These are phyloP conservation scores for Pilobolus umbonatus DNA, from an alignment of 192 early-diverging fungal genomes.

Conservation along the genomic window DNA sequence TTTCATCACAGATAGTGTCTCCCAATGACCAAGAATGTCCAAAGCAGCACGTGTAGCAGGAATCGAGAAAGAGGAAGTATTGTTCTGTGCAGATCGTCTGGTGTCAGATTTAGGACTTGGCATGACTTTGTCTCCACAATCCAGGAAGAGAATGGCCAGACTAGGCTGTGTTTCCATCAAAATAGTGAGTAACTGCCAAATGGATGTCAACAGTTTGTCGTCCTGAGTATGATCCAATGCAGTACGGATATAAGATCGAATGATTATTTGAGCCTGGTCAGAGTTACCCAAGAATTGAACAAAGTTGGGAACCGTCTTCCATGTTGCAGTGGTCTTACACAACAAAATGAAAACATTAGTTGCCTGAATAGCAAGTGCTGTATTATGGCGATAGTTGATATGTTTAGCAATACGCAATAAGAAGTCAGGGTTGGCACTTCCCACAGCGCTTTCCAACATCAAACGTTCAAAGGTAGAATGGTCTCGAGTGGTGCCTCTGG, in stretches of 20 bases:
- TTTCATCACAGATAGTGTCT: conserved; percentile 23
- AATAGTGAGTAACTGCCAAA: conserved; percentile 45
- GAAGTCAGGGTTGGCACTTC: conserved; percentile 32
- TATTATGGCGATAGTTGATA: conserved; percentile 32
- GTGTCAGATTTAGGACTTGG: conserved; percentile 33
- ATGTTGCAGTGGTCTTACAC: conserved; percentile 29
- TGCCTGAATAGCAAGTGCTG: conserved; percentile 30
- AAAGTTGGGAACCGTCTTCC: conserved; percentile 39
- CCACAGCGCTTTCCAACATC: conserved; percentile 41
- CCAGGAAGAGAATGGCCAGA: conserved; percentile 34
- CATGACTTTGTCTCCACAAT: conserved; percentile 29
- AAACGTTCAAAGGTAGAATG: conserved; percentile 39
- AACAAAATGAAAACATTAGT: conserved; percentile 44
- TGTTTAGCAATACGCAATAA: conserved; percentile 35
- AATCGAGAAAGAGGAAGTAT: neutral
- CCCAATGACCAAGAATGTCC: conserved; percentile 33
- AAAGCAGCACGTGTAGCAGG: conserved; percentile 39
- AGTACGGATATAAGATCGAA: conserved; percentile 15
- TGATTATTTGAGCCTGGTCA: conserved; percentile 36
- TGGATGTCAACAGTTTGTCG: conserved; percentile 25
- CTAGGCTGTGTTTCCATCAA: conserved; percentile 41
- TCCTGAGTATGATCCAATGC: conserved; percentile 18
- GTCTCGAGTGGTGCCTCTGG: neutral
- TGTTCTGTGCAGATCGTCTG: conserved; percentile 4
- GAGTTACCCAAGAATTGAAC: conserved; percentile 44